These are phyloP conservation scores for Chlorella sp. DNA, from an alignment of 139 green algal species.

Conservation along the genomic window DNA sequence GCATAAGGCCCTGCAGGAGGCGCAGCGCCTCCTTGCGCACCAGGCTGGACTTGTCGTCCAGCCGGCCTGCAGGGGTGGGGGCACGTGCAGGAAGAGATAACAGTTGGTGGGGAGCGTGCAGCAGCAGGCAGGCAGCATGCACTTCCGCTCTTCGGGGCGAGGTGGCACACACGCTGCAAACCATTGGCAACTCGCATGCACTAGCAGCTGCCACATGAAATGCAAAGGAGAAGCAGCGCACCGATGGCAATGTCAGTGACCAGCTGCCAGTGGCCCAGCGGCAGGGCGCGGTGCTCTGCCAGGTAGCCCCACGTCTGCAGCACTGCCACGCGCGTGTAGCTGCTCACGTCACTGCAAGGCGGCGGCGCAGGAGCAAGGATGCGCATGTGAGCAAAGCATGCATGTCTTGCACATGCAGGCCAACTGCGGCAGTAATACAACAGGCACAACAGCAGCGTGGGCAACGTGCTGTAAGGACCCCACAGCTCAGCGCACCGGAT, in stretches of 20 bases:
- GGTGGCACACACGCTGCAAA: no score
- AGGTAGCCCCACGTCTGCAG: conserved; percentile 83
- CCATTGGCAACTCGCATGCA: no score
- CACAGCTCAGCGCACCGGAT: conserved; percentile 36
- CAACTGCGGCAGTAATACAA: background rate
- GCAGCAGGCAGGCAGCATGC: background rate
- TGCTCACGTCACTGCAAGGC: conserved; percentile 56
- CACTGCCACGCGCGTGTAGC: conserved; percentile 70
- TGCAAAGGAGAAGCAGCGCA: background rate
- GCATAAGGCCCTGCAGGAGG: conserved; percentile 76
- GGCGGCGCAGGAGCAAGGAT: background rate
- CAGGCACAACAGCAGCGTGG: background rate
- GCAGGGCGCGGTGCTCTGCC: conserved; percentile 62
- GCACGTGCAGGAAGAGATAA: background rate
- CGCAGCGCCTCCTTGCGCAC: conserved; percentile 83
- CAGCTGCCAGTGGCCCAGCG: conserved; percentile 71
- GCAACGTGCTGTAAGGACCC: background rate
- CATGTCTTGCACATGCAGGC: background rate
- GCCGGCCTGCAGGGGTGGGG: conserved; percentile 53
- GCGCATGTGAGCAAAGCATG: background rate
- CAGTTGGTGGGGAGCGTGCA: background rate
- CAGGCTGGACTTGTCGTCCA: conserved; percentile 85
- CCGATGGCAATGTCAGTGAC: conserved; percentile 74
- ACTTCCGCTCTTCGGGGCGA: background rate
- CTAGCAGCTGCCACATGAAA: background rate